Evolutionary conservation across 202 grass and related monocot genomes (phyloP), one percentile per base, ranked within the genome.

Genomic region (Zoysia matrella): DNA sequence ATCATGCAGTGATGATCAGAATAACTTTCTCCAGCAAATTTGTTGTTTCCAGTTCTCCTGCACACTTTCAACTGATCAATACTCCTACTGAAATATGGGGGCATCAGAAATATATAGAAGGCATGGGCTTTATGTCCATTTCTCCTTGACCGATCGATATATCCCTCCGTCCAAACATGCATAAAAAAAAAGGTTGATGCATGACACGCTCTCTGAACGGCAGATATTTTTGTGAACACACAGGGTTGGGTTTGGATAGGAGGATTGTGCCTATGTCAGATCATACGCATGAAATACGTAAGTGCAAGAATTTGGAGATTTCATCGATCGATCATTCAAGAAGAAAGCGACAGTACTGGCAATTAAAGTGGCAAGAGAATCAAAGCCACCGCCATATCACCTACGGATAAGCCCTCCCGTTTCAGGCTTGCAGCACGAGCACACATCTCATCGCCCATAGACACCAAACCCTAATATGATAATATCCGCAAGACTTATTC

Each of bases 281-380:
- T 47, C 55, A 41, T 12, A 78, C 54, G 41, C 16, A 65, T 40
- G 44, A 40, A 36, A 12, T 39, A 78, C 67, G 74, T 53, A 55
- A 41, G 67, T 46, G 57, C 36, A 78, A 47, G 83, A 79, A 85
- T 58, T 16, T 73, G 6, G 30, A 14, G 50, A 0, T 3, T 30
- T 60, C 57, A 30, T 30, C 57, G 15, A 58, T 47, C 3, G 4
- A 50, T 50, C 48, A 50, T 7, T 3, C 51, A 46, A 42, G 42
- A 41, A 14, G 67, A 78, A 71, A 85, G 52, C 67, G 57, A 78
- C 41, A 53, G 55, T 15, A 55, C 12, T 61, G 41, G 62, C 45
- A 46, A 46, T 30, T 30, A 30, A 30, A 30, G 22, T 30, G 45
- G 45, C 13, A 78, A 66, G 61, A 53, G 61, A 16, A 8, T 18